Evolutionary conservation across 2,329 filamentous ascomycete genomes (phyloP), one percentile per base, ranked within the genome.

Genomic region (Colletotrichum scovillei): DNA sequence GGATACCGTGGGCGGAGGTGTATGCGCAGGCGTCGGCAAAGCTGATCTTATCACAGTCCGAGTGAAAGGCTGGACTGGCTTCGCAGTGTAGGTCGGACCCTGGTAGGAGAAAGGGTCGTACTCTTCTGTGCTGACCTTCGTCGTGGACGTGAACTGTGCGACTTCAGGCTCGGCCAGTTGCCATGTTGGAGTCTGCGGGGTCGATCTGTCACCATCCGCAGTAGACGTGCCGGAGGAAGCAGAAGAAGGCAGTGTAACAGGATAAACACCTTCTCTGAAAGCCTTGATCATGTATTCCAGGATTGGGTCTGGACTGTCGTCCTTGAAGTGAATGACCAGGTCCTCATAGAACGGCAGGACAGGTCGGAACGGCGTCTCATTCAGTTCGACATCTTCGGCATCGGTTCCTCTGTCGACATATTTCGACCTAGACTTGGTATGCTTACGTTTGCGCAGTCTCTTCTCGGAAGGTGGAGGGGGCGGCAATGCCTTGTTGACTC

Each of bases 281-380:
- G 85, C 84, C 32, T 82, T 80, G 38, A 91, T 81, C 19, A 88
- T 83, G 1, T 82, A 82, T 26, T 87, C 85, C 1, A 91, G 79
- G 0, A 87, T 77, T 2, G 78, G 72, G 72, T 88, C 84, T 0
- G 79, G 77, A 1, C 80, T 78, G 2, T 85, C 84, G 9, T 86
- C 83, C 16, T 85, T 86, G 68, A 92, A 86, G 58, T 88, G 83
- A 28, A 92, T 82, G 2, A 91, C 84, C 1, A 91, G 77, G 73
- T 92, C 88, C 76, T 92, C 91, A 0, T 83, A 76, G 55, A 90
- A 80, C 0, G 88, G 86, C 26, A 92, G 81, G 0, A 90, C 83
- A 1, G 87, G 82, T 42, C 84, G 81, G 52, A 85, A 84, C 0
- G 78, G 67, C 19, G 77, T 71, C 9, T 79, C 67, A 8, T 72